Evolutionary conservation across 208 protist species (phyloP), one percentile per base, ranked within the genome.

Genomic region (Leishmania lainsoni): DNA sequence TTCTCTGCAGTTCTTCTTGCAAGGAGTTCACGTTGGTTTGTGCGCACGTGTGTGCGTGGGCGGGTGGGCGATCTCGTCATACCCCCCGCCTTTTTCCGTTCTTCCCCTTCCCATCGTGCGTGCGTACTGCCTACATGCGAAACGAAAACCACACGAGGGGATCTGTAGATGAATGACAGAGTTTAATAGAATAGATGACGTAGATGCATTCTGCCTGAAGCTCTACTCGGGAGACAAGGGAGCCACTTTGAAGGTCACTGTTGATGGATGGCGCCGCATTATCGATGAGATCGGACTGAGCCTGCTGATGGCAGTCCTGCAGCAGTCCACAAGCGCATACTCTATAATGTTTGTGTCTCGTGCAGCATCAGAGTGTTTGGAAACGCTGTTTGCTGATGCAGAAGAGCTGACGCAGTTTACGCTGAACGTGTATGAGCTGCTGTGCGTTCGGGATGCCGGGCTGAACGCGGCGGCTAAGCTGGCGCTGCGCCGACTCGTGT

Each of bases 341-440:
- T 88, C 87, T 3, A 89, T 93, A n/a, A 89, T 91, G 48, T 93
- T 93, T 80, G 87, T 90, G 26, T 90, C 87, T 20, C 85, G 87
- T 20, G 84, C 83, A 14, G 61, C 89, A 9, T 79, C 78, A 17
- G 84, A 93, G 75, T 85, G 89, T 51, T 71, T 91, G 35, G 84
- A 90, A 68, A 83, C 79, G 0, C 65, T 87, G 20, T 84, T 90
- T 78, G 32, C 42, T 22, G 68, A 79, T 32, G 78, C 73, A 1
- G 81, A 84, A 3, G 77, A 85, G 32, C 81, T 84, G 42, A 81
- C 85, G 32, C 78, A 78, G 54, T 89, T 89, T 76, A 81, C 80
- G 1, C 54, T 58, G 52, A 80, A 17, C 9, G 75, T 85, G 49
- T 81, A 85, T 54, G 81, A 84, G 16, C 65, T 86, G 61, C 74